phyloP scores from a whole-genome alignment of 1,139 yeast genomes.

The Oligophagozyma castellii region DNA sequence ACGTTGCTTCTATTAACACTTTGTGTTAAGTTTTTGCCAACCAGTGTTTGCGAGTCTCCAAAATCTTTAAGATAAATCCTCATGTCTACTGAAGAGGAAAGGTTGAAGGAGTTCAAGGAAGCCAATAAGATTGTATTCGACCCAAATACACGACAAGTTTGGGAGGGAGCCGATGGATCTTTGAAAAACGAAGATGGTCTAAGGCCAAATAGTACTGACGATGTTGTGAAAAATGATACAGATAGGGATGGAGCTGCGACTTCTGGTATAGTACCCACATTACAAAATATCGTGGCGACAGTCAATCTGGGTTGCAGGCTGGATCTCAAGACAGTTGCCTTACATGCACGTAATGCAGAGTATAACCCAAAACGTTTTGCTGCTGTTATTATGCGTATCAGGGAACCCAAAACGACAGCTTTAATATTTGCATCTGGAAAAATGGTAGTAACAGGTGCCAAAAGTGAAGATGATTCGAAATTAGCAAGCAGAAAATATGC shows the following conservation, averaged over 20 bases:
- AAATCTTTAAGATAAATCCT: not conserved
- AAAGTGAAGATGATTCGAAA: slow-evolving; percentile 94
- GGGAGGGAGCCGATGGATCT: slow-evolving; percentile 24
- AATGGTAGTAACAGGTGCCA: slow-evolving; percentile 99
- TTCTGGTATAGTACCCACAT: slow-evolving; percentile 90
- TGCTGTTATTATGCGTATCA: slow-evolving; percentile 97
- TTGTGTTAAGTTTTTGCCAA: too few relatives aligned
- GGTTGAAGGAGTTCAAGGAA: slow-evolving; percentile 23
- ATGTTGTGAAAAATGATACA: slow-evolving; percentile 5
- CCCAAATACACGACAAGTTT: slow-evolving; percentile 25
- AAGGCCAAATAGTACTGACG: slow-evolving; percentile 2
- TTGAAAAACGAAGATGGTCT: slow-evolving; percentile 8
- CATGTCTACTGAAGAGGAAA: slow-evolving; percentile 21
- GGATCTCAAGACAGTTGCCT: slow-evolving; percentile 91
- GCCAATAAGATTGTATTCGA: slow-evolving; percentile 25
- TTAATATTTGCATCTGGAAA: slow-evolving; percentile 96
- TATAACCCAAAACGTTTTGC: slow-evolving; percentile 98
- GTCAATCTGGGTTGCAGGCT: slow-evolving; percentile 92
- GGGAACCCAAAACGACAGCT: slow-evolving; percentile 98
- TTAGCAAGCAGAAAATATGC: slow-evolving; percentile 96
- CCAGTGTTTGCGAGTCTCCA: not conserved
- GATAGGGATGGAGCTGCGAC: slow-evolving; percentile 47
- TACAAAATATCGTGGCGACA: slow-evolving; percentile 95
- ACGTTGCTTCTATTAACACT: too few relatives aligned
- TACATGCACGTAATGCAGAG: slow-evolving; percentile 98